Percentiles rank a stretch among this genome's conserved stretches.
phyloP scores from a whole-genome alignment of 208 protist genomes.

The Leishmania aethiopica region DNA sequence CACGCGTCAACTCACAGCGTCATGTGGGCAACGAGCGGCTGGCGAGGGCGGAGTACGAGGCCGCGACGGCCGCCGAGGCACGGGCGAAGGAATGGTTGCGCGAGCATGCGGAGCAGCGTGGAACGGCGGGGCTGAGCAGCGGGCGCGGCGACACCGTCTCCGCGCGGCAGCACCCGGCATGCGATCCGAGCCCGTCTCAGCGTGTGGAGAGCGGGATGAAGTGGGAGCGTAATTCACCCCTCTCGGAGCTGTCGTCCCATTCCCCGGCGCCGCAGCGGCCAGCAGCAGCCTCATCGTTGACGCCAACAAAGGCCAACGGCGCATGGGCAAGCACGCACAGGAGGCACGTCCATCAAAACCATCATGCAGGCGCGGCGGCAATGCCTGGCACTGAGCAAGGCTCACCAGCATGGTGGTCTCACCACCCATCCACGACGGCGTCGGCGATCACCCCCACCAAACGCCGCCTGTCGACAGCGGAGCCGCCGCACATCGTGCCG shows the following conservation, averaged over 20 bases:
- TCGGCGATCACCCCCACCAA: background rate
- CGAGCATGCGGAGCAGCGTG: background rate
- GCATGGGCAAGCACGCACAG: background rate
- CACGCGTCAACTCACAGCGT: slow-evolving; percentile 4
- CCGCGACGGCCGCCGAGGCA: slow-evolving; percentile 10
- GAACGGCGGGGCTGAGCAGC: background rate
- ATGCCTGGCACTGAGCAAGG: background rate
- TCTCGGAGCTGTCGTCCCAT: background rate
- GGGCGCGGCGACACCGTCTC: background rate
- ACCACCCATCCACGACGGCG: background rate
- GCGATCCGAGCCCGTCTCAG: slow-evolving; percentile 1
- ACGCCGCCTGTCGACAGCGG: slow-evolving; percentile 7
- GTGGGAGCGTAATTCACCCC: background rate
- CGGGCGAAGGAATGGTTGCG: background rate
- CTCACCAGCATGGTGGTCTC: background rate
- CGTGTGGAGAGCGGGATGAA: slow-evolving; percentile 1
- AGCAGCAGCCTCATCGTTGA: background rate
- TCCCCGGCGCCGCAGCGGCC: background rate
- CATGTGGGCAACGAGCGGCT: background rate
- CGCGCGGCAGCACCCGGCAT: background rate
- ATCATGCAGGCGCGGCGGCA: background rate
- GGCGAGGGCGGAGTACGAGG: slow-evolving; percentile 17
- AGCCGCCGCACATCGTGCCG: slow-evolving; percentile 11
- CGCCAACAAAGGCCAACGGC: background rate
- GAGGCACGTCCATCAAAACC: background rate